Evolutionary conservation across 345 rosid genomes (phyloP).

Genomic region (Turnera subulata): DNA sequence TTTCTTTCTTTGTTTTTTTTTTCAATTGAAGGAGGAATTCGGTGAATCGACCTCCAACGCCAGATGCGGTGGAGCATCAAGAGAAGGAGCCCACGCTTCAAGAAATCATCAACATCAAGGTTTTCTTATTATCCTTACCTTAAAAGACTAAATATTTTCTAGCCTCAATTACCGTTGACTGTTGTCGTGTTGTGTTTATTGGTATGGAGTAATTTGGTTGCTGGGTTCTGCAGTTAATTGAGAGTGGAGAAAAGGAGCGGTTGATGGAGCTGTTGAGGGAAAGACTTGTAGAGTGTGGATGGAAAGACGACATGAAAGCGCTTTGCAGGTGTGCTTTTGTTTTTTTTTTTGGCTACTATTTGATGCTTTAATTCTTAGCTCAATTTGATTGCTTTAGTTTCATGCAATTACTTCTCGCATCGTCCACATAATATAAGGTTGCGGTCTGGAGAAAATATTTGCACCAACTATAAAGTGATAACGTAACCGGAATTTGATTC

Average conservation of each 20-base stretch:
- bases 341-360: not conserved
- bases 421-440: too few relatives aligned
- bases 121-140: not conserved
- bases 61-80: constrained; percentile 38
- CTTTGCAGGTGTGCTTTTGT: constrained; percentile 57
- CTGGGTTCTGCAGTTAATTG: constrained; percentile 40
- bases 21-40: constrained; percentile 47
- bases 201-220: not conserved
- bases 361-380: too few relatives aligned
- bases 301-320: constrained; percentile 80
- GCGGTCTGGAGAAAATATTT: too few relatives aligned
- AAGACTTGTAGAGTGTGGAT: constrained; percentile 69
- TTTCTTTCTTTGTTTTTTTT: not conserved
- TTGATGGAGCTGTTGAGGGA: constrained; percentile 71
- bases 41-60: constrained; percentile 63
- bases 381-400: too few relatives aligned
- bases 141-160: not conserved
- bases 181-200: not conserved
- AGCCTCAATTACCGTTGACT: not conserved
- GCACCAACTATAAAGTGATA: too few relatives aligned
- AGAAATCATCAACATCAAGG: constrained; percentile 66
- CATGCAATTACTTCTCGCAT: too few relatives aligned
- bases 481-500: too few relatives aligned
- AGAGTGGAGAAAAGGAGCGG: constrained; percentile 71
- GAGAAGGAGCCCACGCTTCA: constrained; percentile 50